Conservation (phyloP, 495 filamentous ascomycete species). For the Penicillium ucsense region DNA sequence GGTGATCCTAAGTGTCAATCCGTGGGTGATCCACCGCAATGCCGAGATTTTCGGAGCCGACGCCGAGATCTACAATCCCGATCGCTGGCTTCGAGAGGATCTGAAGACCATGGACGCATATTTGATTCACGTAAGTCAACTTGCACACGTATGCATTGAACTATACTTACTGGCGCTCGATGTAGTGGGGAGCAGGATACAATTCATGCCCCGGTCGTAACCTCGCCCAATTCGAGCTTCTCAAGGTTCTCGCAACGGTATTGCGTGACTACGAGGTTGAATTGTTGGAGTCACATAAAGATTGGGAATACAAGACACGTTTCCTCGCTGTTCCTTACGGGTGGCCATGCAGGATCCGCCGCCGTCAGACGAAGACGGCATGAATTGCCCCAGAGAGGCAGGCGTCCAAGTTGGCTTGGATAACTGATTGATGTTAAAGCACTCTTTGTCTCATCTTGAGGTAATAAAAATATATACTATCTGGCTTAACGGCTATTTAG, state of each 20-base stretch:
- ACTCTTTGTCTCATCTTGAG: too few relatives aligned
- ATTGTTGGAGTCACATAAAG: conserved; percentile 24
- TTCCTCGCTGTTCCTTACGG: conserved; percentile 28
- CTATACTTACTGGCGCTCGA: background rate
- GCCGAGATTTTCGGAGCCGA: conserved; percentile 34
- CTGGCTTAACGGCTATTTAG: too few relatives aligned
- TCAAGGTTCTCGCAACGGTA: conserved; percentile 30
- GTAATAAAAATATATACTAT: too few relatives aligned
- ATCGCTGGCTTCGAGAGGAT: conserved; percentile 32
- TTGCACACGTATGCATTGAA: background rate
- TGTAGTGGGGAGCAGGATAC: conserved; percentile 35
- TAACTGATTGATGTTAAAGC: too few relatives aligned
- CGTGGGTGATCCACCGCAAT: conserved; percentile 37
- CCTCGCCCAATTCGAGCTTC: conserved; percentile 38
- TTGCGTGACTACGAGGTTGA: conserved; percentile 34
- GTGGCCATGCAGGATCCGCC: conserved; percentile 29
- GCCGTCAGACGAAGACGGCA: background rate
- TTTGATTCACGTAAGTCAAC: conserved; percentile 19
- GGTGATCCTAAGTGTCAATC: conserved; percentile 33
- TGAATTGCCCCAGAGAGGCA: background rate
- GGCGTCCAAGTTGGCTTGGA: too few relatives aligned
- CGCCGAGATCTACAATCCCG: conserved; percentile 34
- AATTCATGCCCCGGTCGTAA: conserved; percentile 33
- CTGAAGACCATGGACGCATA: conserved; percentile 23
- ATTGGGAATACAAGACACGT: conserved; percentile 29